Evolutionary conservation across 306 rosid species (phyloP).

Genomic region (Pyrus bretschneideri): DNA sequence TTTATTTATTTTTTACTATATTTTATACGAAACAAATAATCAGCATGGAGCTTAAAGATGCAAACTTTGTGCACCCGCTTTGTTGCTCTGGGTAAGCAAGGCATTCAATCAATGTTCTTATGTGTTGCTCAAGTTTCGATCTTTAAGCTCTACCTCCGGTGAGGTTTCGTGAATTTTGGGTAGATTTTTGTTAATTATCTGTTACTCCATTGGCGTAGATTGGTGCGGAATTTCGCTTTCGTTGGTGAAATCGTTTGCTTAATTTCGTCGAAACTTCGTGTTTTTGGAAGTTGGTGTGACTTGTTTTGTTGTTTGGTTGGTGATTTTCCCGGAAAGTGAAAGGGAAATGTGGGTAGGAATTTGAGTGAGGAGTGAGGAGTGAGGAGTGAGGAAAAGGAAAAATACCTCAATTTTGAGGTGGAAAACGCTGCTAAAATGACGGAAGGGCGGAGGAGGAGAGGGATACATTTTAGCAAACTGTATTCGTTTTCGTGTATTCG

Average conservation of each 20-base stretch:
- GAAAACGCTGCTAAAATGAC: constrained; percentile 33
- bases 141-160: background rate
- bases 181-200: background rate
- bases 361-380: background rate
- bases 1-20: background rate
- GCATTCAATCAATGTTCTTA: constrained; percentile 10
- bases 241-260: background rate
- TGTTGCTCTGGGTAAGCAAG: background rate
- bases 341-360: constrained; percentile 15
- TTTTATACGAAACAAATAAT: background rate
- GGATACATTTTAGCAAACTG: constrained; percentile 61
- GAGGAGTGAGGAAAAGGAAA: background rate
- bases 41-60: background rate
- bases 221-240: background rate
- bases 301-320: constrained; percentile 16
- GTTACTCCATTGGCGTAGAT: background rate
- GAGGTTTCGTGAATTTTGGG: background rate
- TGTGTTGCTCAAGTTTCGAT: constrained; percentile 16
- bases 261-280: constrained; percentile 12
- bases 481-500: constrained; percentile 57
- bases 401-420: background rate
- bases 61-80: constrained; percentile 4
- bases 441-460: constrained; percentile 30
- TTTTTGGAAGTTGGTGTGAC: constrained; percentile 16
- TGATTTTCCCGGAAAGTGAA: constrained; percentile 20